Conservation (phyloP, 2,329 filamentous ascomycete genomes). For the Botrytis medusae region DNA sequence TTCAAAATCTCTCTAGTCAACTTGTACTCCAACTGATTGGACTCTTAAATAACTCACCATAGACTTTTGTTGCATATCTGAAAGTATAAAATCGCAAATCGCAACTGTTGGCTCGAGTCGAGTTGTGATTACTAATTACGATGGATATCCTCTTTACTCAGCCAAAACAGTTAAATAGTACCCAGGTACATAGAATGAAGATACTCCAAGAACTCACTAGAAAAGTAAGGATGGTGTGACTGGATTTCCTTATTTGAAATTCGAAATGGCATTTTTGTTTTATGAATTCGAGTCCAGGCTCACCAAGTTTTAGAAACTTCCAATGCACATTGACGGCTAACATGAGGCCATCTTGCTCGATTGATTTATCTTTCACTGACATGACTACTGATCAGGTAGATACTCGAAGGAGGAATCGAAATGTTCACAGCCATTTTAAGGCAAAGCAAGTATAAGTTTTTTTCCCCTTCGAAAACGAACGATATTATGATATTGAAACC, state of each 20-base stretch:
- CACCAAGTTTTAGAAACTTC: neutral
- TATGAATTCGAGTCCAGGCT: neutral
- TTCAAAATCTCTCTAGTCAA: neutral
- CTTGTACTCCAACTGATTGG: neutral
- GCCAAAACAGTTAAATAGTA: neutral
- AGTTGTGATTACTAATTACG: neutral
- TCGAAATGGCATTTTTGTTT: neutral
- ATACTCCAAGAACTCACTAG: neutral
- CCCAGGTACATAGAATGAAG: neutral
- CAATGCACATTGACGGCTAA: neutral
- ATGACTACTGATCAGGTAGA: neutral
- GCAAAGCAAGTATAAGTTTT: neutral
- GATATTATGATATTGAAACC: neutral
- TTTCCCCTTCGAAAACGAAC: neutral
- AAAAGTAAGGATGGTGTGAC: neutral
- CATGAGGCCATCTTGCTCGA: neutral
- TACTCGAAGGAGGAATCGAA: neutral
- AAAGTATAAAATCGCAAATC: neutral
- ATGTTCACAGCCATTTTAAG: neutral
- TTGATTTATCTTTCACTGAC: neutral
- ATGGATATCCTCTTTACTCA: neutral
- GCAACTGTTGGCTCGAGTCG: neutral
- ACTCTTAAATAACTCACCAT: neutral
- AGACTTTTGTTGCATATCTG: conserved; percentile 2
- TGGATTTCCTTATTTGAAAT: neutral